A percentile compares a stretch with the other conserved stretches of the same genome.
These are phyloP conservation scores for Coniochaeta pulveracea DNA, from an alignment of 2,329 filamentous ascomycete species.

Conservation along the genomic window DNA sequence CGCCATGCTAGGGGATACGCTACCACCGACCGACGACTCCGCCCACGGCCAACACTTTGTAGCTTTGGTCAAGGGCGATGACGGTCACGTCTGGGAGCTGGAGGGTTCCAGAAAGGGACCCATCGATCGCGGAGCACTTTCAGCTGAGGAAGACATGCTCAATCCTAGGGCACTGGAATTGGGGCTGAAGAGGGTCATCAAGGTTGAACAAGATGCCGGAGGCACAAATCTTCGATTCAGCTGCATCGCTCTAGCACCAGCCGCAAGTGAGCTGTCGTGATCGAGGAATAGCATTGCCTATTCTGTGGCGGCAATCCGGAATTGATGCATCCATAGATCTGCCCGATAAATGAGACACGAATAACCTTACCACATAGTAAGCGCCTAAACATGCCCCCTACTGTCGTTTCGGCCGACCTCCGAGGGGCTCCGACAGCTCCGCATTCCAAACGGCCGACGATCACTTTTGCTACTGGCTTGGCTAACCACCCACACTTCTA, in stretches of 20 bases:
- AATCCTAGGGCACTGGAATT: slow-evolving; percentile 58
- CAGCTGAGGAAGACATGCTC: slow-evolving; percentile 47
- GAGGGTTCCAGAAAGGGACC: slow-evolving; percentile 68
- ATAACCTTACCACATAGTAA: background rate
- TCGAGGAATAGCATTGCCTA: background rate
- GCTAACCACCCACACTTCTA: too few relatives aligned
- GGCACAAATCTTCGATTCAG: slow-evolving; percentile 24
- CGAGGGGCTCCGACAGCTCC: background rate
- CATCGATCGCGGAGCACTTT: slow-evolving; percentile 49
- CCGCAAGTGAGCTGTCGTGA: background rate
- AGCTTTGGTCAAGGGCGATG: slow-evolving; percentile 60
- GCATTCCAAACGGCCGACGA: background rate
- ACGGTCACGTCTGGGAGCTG: slow-evolving; percentile 63
- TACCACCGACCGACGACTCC: slow-evolving; percentile 48
- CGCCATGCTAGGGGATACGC: slow-evolving; percentile 56
- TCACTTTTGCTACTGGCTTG: too few relatives aligned
- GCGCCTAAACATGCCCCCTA: background rate
- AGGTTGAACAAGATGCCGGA: slow-evolving; percentile 20
- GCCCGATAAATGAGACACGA: background rate
- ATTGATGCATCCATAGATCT: background rate
- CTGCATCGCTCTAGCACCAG: slow-evolving; percentile 23
- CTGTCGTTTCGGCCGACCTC: background rate
- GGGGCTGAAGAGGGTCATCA: slow-evolving; percentile 34
- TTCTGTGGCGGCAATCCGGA: too few relatives aligned
- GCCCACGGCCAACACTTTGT: slow-evolving; percentile 63